Percentiles rank a stretch among this genome's conserved stretches.
Conservation (phyloP, 2,329 filamentous ascomycete species). For the Exutisphaerella laricina region DNA sequence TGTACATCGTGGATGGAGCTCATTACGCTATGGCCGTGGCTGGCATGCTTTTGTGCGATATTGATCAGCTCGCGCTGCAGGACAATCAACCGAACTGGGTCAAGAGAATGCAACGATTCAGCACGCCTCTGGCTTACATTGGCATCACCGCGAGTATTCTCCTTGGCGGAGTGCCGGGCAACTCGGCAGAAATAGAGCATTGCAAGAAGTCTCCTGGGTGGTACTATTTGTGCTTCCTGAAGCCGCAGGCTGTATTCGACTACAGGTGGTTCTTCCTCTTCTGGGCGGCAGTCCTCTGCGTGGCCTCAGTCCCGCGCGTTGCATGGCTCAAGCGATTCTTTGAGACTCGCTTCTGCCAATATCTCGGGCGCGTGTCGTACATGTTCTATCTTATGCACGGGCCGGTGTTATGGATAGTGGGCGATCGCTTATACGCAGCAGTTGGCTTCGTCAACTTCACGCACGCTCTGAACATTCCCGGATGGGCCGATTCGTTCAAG, state of each 20-base stretch:
- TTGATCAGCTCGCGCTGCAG: constrained; percentile 51
- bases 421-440: constrained; percentile 59
- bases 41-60: constrained; percentile 58
- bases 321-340: constrained; percentile 54
- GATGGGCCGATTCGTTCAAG: constrained; percentile 54
- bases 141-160: constrained; percentile 51
- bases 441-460: constrained; percentile 50
- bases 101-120: constrained; percentile 42
- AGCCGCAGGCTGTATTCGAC: constrained; percentile 32
- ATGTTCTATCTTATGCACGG: constrained; percentile 61
- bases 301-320: constrained; percentile 55
- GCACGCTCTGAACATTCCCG: constrained; percentile 48
- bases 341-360: constrained; percentile 54
- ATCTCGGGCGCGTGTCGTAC: constrained; percentile 58
- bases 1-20: constrained; percentile 62
- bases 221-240: constrained; percentile 54
- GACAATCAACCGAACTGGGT: constrained; percentile 50
- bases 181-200: constrained; percentile 45
- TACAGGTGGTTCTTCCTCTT: constrained; percentile 31
- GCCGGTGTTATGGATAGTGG: constrained; percentile 54
- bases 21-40: constrained; percentile 56
- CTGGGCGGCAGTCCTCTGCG: constrained; percentile 50
- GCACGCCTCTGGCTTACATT: constrained; percentile 48
- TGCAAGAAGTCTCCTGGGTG: constrained; percentile 55
- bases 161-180: constrained; percentile 57